Evolutionary conservation across 2,329 filamentous ascomycete genomes (phyloP).

Genomic region (Fusarium sulawesiense): DNA sequence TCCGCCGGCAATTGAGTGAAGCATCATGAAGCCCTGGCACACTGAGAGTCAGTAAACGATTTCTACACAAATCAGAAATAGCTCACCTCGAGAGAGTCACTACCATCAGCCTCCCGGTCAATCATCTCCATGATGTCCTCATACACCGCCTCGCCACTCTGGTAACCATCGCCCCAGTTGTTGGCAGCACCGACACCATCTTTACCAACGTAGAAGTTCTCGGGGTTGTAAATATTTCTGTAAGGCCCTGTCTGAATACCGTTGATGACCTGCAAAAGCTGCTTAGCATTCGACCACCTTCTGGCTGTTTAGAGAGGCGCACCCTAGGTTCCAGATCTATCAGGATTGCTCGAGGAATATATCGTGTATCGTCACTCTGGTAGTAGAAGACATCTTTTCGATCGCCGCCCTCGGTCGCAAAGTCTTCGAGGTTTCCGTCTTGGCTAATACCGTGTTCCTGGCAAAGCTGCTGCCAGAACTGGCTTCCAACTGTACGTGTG

Average conservation of each 20-base stretch:
- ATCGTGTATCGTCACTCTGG: conserved; percentile 98
- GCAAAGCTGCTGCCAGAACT: conserved; percentile 99
- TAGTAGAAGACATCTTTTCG: conserved; percentile 99
- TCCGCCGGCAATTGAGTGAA: conserved; percentile 97
- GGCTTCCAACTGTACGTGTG: conserved; percentile 78
- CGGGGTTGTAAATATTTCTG: conserved; percentile 98
- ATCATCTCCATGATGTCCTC: conserved; percentile 99
- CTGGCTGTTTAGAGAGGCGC: conserved; percentile 34
- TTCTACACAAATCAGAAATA: not conserved
- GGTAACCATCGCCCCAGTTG: conserved; percentile 98
- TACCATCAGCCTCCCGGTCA: conserved; percentile 96
- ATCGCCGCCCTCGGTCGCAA: conserved; percentile 96
- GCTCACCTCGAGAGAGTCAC: conserved; percentile 85
- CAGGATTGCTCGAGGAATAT: conserved; percentile 95
- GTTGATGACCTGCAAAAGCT: conserved; percentile 76
- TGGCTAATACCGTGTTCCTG: conserved; percentile 98
- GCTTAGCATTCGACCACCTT: conserved; percentile 17
- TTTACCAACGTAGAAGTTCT: conserved; percentile 98
- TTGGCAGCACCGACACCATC: conserved; percentile 94
- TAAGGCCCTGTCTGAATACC: conserved; percentile 93
- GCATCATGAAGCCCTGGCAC: conserved; percentile 89
- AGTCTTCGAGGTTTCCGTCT: conserved; percentile 96
- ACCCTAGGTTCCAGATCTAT: conserved; percentile 94
- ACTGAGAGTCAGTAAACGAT: conserved; percentile 4
- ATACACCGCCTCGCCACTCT: conserved; percentile 88